Conservation (phyloP, 106 monocot genomes). For the Gastrodia elata region DNA sequence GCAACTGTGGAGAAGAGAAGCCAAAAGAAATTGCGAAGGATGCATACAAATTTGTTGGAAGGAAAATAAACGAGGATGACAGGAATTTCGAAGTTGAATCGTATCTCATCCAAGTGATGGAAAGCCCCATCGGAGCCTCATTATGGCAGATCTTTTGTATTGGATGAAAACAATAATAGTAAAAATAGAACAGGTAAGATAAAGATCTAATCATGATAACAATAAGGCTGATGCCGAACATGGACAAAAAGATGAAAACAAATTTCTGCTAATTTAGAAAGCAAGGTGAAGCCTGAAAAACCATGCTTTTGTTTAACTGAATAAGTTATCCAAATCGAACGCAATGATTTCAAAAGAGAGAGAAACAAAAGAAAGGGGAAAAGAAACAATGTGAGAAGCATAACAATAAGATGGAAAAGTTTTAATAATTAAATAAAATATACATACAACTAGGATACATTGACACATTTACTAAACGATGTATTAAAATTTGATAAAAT, state of each 20-base stretch:
- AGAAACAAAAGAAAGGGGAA: constrained; percentile 6
- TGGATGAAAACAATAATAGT: constrained; percentile 40
- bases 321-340: constrained; percentile 16
- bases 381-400: constrained; percentile 23
- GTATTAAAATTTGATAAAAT: not conserved
- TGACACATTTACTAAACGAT: not conserved
- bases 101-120: constrained; percentile 37
- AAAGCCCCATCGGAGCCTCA: constrained; percentile 40
- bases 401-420: not conserved
- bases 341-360: constrained; percentile 13
- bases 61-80: constrained; percentile 40
- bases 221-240: constrained; percentile 31
- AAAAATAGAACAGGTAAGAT: constrained; percentile 37
- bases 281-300: constrained; percentile 10
- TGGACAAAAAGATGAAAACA: constrained; percentile 28
- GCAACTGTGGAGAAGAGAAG: constrained; percentile 49
- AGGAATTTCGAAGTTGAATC: constrained; percentile 57
- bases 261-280: constrained; percentile 30
- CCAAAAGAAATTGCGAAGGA: constrained; percentile 53
- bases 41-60: constrained; percentile 29
- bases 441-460: not conserved
- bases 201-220: constrained; percentile 24
- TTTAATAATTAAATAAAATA: not conserved
- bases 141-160: constrained; percentile 27
- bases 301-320: constrained; percentile 16